Evolutionary conservation across 2,329 filamentous ascomycete species (phyloP).

Genomic region (Nemania serpens): DNA sequence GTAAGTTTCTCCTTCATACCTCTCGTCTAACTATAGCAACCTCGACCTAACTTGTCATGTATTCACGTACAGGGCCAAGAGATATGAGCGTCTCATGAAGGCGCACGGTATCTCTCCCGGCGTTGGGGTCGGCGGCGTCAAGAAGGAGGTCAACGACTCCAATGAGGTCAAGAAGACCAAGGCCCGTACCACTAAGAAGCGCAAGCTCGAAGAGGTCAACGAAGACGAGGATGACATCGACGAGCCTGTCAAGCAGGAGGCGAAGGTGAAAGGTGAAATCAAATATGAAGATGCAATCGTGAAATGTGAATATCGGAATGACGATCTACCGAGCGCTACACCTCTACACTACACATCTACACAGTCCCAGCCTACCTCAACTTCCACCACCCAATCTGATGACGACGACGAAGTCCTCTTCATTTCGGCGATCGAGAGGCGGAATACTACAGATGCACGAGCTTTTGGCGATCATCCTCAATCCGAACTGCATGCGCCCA

Average conservation of each 20-base stretch:
- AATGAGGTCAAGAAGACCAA: conserved; percentile 28
- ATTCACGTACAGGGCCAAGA: conserved; percentile 59
- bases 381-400: conserved; percentile 22
- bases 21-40: not conserved
- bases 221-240: conserved; percentile 42
- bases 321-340: conserved; percentile 17
- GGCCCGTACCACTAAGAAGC: conserved; percentile 38
- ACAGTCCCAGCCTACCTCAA: conserved; percentile 15
- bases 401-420: conserved; percentile 41
- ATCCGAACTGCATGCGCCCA: conserved; percentile 26
- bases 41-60: not conserved
- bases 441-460: conserved; percentile 16
- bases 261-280: conserved; percentile 41
- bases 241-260: conserved; percentile 36
- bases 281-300: conserved; percentile 42
- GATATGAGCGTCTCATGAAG: conserved; percentile 70
- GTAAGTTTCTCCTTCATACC: conserved; percentile 55
- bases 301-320: conserved; percentile 38
- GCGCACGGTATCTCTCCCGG: conserved; percentile 53
- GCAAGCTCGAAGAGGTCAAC: conserved; percentile 45
- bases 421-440: conserved; percentile 36
- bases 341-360: conserved; percentile 15
- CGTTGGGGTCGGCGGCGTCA: conserved; percentile 34
- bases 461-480: conserved; percentile 14
- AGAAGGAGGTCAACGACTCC: conserved; percentile 34